phyloP scores from a whole-genome alignment of 768 basidiomycete genomes.

The Holtermanniella nyarrowii region DNA sequence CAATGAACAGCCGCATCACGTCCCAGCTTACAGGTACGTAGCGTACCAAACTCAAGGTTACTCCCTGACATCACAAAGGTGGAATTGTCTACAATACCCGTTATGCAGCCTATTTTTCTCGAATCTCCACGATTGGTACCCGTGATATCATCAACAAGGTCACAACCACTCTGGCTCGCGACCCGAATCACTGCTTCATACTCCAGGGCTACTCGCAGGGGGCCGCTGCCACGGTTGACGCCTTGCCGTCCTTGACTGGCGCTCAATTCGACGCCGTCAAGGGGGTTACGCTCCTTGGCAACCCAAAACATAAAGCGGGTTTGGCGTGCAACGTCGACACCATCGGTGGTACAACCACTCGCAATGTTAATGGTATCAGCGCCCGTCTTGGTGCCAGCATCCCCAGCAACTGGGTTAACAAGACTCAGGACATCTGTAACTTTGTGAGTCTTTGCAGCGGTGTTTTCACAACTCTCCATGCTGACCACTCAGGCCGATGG shows the following conservation, averaged over 20 bases:
- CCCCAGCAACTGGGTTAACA: constrained; percentile 11
- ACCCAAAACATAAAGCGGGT: constrained; percentile 14
- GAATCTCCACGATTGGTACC: constrained; percentile 12
- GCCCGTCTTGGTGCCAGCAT: constrained; percentile 5
- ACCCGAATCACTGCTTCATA: constrained; percentile 13
- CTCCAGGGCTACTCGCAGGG: constrained; percentile 19
- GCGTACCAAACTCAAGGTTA: no score
- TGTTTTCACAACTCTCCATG: no score
- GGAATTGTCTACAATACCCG: constrained; percentile 11
- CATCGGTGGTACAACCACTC: constrained; percentile 14
- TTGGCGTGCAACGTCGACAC: constrained; percentile 15
- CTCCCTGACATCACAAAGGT: no score
- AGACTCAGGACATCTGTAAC: constrained; percentile 17
- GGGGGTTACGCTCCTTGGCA: constrained; percentile 18
- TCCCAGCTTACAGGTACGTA: constrained; percentile 4
- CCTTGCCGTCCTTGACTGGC: constrained; percentile 6
- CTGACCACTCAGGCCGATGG: no score
- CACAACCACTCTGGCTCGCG: constrained; percentile 1
- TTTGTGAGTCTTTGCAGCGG: no score
- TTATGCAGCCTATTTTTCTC: constrained; percentile 12
- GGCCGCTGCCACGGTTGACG: constrained; percentile 17
- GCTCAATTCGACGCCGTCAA: constrained; percentile 15
- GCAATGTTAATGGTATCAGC: constrained; percentile 11
- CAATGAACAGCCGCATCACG: constrained; percentile 9
- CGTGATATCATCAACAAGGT: constrained; percentile 10